Conservation (phyloP, 179 eudicot genomes). For the Beta macrorhiza region DNA sequence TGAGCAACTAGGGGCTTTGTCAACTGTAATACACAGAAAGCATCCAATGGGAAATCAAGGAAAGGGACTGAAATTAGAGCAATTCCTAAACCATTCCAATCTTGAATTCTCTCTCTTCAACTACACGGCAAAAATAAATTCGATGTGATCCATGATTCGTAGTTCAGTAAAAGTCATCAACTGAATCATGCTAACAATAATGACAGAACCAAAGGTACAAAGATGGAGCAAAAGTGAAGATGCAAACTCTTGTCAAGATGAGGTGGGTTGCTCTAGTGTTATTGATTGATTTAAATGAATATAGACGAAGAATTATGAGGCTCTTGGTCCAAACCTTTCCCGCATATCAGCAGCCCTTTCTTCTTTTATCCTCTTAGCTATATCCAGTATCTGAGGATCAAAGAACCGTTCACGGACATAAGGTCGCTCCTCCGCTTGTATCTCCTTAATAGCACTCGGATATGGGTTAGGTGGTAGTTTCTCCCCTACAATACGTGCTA, state of each 20-base stretch:
- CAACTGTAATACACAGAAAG: neutral
- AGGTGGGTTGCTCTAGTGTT: neutral
- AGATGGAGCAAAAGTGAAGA: neutral
- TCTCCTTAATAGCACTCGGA: constrained; percentile 81
- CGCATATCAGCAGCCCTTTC: constrained; percentile 51
- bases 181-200: neutral
- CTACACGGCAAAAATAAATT: neutral
- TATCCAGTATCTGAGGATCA: constrained; percentile 45
- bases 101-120: neutral
- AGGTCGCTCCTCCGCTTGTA: constrained; percentile 82
- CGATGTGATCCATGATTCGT: neutral
- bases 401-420: constrained; percentile 68
- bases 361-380: constrained; percentile 52
- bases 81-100: neutral
- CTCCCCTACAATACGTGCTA: constrained; percentile 66
- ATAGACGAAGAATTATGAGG: neutral
- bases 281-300: neutral
- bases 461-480: constrained; percentile 80
- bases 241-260: neutral
- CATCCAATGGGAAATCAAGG: neutral
- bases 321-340: constrained; percentile 48
- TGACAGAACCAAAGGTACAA: constrained; percentile 7
- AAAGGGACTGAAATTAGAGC: too few relatives aligned
- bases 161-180: neutral
- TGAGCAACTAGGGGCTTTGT: neutral